Percentiles rank a stretch among this genome's conserved stretches.
phyloP scores from a whole-genome alignment of 805 yeast genomes.

The Kockiozyma suomiensis region DNA sequence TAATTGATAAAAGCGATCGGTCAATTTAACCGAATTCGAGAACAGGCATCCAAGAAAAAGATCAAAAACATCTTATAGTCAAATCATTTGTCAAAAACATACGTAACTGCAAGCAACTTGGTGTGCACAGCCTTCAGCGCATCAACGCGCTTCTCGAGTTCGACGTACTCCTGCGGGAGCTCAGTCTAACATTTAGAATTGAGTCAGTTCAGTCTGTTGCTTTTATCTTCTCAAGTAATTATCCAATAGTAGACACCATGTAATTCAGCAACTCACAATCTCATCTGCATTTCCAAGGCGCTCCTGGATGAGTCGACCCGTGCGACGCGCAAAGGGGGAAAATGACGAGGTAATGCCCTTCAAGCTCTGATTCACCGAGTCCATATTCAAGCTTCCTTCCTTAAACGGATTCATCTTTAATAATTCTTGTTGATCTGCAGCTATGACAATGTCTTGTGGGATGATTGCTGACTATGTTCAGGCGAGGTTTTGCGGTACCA shows the following conservation, averaged over 20 bases:
- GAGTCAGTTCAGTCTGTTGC: background rate
- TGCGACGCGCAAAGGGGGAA: slow-evolving; percentile 78
- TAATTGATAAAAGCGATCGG: slow-evolving; percentile 45
- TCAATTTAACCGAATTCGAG: background rate
- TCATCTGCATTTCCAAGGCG: slow-evolving; percentile 78
- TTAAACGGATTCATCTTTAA: slow-evolving; percentile 27
- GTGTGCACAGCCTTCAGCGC: slow-evolving; percentile 69
- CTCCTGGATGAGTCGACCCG: slow-evolving; percentile 78
- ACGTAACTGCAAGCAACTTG: slow-evolving; percentile 56
- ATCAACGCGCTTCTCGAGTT: slow-evolving; percentile 72
- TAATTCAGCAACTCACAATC: slow-evolving; percentile 44
- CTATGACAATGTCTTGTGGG: background rate
- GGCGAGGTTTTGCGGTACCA: background rate
- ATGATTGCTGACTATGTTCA: background rate
- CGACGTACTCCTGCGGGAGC: slow-evolving; percentile 78
- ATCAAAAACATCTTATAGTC: too few species aligned
- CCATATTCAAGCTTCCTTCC: slow-evolving; percentile 31
- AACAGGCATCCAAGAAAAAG: too few species aligned
- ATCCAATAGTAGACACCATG: background rate
- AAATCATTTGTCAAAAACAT: slow-evolving; percentile 23
- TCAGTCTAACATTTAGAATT: slow-evolving; percentile 51
- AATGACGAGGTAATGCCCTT: slow-evolving; percentile 49
- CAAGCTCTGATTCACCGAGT: slow-evolving; percentile 44
- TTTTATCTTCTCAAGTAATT: background rate
- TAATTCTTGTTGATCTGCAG: background rate